Evolutionary conservation across 495 filamentous ascomycete genomes (phyloP).

Genomic region (Aspergillus nanangensis): DNA sequence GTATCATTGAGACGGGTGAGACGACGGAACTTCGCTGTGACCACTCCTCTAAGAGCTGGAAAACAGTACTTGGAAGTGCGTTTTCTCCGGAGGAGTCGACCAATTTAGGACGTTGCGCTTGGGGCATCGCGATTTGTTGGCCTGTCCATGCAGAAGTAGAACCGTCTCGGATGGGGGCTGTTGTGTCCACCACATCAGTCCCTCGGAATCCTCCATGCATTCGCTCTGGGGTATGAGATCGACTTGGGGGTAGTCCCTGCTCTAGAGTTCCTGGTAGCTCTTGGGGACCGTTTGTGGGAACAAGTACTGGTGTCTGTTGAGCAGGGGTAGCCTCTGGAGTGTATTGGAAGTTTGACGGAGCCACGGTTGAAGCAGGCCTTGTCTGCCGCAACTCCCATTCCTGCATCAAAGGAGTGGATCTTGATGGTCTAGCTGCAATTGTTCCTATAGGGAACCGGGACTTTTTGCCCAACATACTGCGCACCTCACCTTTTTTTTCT

Average conservation of each 20-base stretch:
- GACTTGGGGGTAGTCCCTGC: constrained; percentile 19
- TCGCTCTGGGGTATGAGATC: constrained; percentile 22
- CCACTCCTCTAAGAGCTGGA: no score
- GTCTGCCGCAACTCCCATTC: neutral
- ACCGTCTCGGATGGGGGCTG: no score
- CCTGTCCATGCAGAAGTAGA: no score
- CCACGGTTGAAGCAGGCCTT: no score
- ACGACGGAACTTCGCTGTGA: no score
- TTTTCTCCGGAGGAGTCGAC: no score
- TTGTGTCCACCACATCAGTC: neutral
- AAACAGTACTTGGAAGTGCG: no score
- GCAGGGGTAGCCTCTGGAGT: neutral
- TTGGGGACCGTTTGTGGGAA: constrained; percentile 2
- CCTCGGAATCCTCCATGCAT: constrained; percentile 3
- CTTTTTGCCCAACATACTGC: constrained; percentile 11
- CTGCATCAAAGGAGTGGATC: neutral
- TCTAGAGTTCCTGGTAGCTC: constrained; percentile 27
- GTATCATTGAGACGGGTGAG: no score
- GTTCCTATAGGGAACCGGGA: neutral
- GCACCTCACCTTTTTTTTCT: constrained; percentile 16
- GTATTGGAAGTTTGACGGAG: neutral
- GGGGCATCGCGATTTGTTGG: no score
- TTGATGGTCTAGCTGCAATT: neutral
- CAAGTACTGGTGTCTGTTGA: neutral
- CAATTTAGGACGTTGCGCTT: no score